Evolutionary conservation across 345 rosid species (phyloP).

Genomic region (Leavenworthia alabamica): DNA sequence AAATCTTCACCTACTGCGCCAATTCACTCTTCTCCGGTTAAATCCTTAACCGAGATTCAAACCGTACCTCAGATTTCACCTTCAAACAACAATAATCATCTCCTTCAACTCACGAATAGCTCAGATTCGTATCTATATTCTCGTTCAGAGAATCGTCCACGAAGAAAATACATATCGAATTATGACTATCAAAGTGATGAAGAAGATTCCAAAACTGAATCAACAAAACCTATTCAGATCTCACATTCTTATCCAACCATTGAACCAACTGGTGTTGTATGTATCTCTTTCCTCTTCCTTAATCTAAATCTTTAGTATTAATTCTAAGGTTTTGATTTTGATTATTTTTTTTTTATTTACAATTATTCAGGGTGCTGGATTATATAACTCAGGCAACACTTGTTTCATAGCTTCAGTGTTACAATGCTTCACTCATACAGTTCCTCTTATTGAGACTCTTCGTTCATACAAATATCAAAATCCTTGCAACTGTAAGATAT

Average conservation of each 20-base stretch:
- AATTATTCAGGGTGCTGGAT: slow-evolving; percentile 97
- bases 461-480: slow-evolving; percentile 31
- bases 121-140: background rate
- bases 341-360: too few relatives aligned
- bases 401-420: slow-evolving; percentile 81
- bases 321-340: too few relatives aligned
- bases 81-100: background rate
- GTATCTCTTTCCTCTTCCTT: background rate
- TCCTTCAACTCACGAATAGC: background rate
- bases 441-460: slow-evolving; percentile 60
- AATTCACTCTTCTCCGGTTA: slow-evolving; percentile 6
- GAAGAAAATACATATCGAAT: background rate
- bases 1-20: slow-evolving; percentile 19
- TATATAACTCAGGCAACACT: slow-evolving; percentile 71
- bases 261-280: slow-evolving; percentile 33
- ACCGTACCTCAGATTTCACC: slow-evolving; percentile 17
- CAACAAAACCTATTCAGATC: background rate
- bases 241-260: background rate
- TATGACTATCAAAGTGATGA: background rate
- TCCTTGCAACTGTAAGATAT: slow-evolving; percentile 52
- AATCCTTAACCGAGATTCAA: background rate
- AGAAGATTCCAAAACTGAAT: background rate
- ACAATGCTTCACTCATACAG: slow-evolving; percentile 86
- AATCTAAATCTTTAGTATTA: too few relatives aligned
- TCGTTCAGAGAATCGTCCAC: background rate